Conservation (phyloP, 2,329 filamentous ascomycete species). For the Lecanoromycetidae sp. region DNA sequence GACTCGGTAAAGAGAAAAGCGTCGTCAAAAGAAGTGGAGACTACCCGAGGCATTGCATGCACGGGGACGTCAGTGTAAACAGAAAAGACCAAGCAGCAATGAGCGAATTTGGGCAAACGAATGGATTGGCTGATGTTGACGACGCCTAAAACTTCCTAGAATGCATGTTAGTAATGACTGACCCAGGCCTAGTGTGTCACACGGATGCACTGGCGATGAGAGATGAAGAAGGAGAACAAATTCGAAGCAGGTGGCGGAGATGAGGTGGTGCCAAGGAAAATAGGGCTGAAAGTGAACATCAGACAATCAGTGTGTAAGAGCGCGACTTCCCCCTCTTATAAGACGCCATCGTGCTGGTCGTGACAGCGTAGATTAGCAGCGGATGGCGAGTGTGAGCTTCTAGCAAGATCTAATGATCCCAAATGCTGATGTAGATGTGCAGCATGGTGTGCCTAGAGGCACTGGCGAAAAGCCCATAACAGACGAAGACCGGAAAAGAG, state of each 20-base stretch:
- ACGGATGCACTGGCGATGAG: neutral
- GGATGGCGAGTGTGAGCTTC: constrained; percentile 9
- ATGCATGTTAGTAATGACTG: constrained; percentile 7
- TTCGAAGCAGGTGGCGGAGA: neutral
- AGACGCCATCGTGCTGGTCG: too few species aligned
- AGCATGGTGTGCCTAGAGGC: constrained; percentile 19
- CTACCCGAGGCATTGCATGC: constrained; percentile 4
- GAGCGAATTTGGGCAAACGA: neutral
- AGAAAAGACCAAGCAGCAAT: neutral
- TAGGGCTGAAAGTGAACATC: constrained; percentile 6
- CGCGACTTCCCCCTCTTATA: constrained; percentile 2
- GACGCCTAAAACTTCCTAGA: neutral
- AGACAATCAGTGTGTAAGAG: neutral
- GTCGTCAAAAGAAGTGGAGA: constrained; percentile 3
- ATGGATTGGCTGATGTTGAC: neutral
- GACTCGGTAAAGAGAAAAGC: neutral
- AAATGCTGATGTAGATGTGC: neutral
- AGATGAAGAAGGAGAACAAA: neutral
- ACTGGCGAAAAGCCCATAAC: constrained; percentile 10
- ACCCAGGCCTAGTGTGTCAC: neutral
- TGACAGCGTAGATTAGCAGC: neutral
- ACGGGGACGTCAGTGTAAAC: neutral
- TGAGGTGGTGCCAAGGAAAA: neutral
- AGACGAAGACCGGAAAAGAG: constrained; percentile 17
- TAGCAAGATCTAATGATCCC: fast-evolving